Evolutionary conservation across 208 protist species (phyloP).

Genomic region (Crithidia expoeki): DNA sequence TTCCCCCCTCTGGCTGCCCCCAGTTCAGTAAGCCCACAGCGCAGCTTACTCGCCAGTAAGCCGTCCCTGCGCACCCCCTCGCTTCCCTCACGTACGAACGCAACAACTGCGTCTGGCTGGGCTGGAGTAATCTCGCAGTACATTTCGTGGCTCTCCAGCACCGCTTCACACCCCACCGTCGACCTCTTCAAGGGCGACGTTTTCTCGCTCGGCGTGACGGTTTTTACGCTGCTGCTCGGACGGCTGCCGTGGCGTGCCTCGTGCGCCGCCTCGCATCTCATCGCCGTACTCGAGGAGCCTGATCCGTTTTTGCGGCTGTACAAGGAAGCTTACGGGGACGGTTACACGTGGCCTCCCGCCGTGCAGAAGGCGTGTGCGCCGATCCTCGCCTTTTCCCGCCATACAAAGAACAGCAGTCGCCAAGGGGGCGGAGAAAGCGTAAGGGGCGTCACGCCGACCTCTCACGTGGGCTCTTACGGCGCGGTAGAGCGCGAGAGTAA

Average conservation of each 20-base stretch:
- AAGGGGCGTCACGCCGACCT: background rate
- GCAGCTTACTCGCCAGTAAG: slow-evolving; percentile 8
- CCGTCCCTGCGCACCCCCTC: slow-evolving; percentile 4
- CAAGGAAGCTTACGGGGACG: slow-evolving; percentile 34
- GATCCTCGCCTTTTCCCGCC: background rate
- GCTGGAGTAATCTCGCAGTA: background rate
- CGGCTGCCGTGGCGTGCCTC: slow-evolving; percentile 59
- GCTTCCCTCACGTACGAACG: background rate
- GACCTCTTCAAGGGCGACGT: slow-evolving; percentile 76
- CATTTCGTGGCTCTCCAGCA: background rate
- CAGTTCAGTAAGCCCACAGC: background rate
- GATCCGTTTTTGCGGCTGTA: slow-evolving; percentile 60
- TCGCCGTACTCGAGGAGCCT: slow-evolving; percentile 44
- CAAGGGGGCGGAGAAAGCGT: background rate
- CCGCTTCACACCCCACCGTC: slow-evolving; percentile 17
- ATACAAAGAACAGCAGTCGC: background rate
- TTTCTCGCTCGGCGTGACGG: slow-evolving; percentile 72
- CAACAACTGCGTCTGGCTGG: background rate
- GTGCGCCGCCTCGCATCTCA: slow-evolving; percentile 47
- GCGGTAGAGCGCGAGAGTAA: background rate
- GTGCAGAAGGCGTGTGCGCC: slow-evolving; percentile 12
- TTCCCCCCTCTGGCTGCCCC: background rate
- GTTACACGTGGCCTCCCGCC: slow-evolving; percentile 23
- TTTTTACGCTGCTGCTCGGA: slow-evolving; percentile 69
- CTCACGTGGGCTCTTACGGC: background rate